Evolutionary conservation across 257 asterid genomes (phyloP).

Genomic region (Nicotiana obtusifolia): DNA sequence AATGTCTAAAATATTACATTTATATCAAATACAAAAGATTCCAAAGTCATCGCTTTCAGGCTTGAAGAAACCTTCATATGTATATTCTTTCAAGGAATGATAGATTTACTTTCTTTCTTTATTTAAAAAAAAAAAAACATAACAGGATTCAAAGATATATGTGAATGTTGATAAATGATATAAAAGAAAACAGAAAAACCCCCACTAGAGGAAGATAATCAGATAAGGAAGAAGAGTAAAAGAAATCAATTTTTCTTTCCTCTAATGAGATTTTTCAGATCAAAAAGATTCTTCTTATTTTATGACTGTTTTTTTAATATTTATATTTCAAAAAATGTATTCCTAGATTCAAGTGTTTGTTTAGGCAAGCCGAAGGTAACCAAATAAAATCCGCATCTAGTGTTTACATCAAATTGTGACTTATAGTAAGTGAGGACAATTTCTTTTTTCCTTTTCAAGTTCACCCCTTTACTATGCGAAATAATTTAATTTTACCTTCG

Average conservation of each 20-base stretch:
- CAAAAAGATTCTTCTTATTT: background rate
- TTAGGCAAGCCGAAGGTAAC: background rate
- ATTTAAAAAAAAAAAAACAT: no score
- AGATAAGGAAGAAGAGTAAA: background rate
- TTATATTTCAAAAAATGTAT: no score
- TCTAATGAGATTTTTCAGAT: conserved; percentile 1
- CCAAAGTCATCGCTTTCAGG: background rate
- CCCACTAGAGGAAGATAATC: conserved; percentile 8
- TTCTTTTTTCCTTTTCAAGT: background rate
- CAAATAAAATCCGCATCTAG: background rate
- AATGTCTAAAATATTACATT: background rate
- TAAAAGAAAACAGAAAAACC: background rate
- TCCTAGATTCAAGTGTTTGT: background rate
- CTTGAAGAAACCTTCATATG: background rate
- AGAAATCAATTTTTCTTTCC: background rate
- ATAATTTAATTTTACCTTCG: no score
- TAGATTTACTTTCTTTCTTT: no score
- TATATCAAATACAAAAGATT: background rate
- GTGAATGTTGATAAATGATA: background rate
- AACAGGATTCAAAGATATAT: background rate
- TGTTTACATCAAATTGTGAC: background rate
- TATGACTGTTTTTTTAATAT: background rate
- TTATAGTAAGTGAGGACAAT: background rate
- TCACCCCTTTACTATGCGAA: no score
- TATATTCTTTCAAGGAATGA: background rate